A percentile compares a stretch with the other conserved stretches of the same genome.
Conservation (phyloP, 2,329 filamentous ascomycete genomes). For the Claviceps sp. region DNA sequence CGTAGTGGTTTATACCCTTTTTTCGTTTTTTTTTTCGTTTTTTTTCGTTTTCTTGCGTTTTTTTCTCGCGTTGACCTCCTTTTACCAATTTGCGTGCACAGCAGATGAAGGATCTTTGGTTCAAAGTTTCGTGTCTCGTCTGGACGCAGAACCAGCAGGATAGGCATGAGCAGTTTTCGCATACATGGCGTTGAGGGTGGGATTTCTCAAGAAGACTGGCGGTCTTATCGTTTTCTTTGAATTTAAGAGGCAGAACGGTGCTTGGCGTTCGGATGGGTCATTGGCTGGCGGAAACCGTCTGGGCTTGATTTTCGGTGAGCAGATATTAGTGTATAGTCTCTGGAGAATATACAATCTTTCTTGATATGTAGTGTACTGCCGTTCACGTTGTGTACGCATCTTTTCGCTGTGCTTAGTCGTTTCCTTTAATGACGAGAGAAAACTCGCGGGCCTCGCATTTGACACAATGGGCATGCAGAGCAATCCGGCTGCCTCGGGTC, state of each 20-base stretch:
- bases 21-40: neutral
- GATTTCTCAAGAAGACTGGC: neutral
- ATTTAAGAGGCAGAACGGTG: neutral
- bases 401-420: too few species aligned
- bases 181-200: neutral
- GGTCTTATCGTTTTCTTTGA: neutral
- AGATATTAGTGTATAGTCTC: too few species aligned
- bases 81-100: neutral
- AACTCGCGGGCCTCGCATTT: too few species aligned
- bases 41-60: neutral
- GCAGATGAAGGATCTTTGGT: neutral
- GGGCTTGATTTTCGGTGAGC: neutral
- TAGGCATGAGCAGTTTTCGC: neutral
- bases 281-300: neutral
- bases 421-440: too few species aligned
- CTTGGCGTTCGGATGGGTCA: neutral
- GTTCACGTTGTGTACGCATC: too few species aligned
- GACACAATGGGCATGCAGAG: too few species aligned
- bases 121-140: neutral
- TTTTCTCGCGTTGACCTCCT: neutral
- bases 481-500: too few species aligned
- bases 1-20: conserved; percentile 15
- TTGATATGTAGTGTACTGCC: too few species aligned
- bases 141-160: neutral
- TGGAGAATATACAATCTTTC: too few species aligned